Evolutionary conservation across 495 filamentous ascomycete genomes (phyloP), one percentile per base, ranked within the genome.

Genomic region (Glarea lozoyensis): DNA sequence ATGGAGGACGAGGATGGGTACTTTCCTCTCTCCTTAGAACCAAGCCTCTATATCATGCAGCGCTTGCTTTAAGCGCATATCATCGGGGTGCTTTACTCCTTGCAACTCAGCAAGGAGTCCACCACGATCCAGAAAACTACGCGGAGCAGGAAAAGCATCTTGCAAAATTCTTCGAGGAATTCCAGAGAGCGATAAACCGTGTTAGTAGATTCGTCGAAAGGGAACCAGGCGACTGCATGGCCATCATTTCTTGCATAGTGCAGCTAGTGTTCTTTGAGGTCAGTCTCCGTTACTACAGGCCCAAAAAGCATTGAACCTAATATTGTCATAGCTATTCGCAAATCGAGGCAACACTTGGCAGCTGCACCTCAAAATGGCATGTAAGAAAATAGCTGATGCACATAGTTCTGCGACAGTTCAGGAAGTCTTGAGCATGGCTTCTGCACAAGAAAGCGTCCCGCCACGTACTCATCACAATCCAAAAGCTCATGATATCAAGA

Each of bases 121-220:
- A 29, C 38, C 49, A 25, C 61, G 53, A 49, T 51, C 33, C 53
- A 67, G 32, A 62, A 67, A 32, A 44, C 41, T 18, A 62, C 65
- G 40, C 65, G 60, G 42, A 60, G 55, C 20, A 51, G 66, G 33
- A 60, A 30, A 40, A 53, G 15, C 61, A 65, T 42, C 50, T 73
- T 38, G 60, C 62, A 48, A 57, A 53, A 19, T 63, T 65, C 34
- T 56, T 74, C 44, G 50, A 58, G 19, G 56, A 58, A 25, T 56
- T 71, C 19, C 50, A 63, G 34, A 42, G 31, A 22, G 21, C 50
- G 39, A 49, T 52, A 32, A 50, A 60, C 18, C 46, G 48, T 9
- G 52, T 56, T 12, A 55, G 59, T 35, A 48, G 60, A 15, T 49
- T 55, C 15, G 53, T 49, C 19, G 11, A 36, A 22, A 27, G 2